Evolutionary conservation across 176 grass and related monocot genomes (phyloP), one percentile per base, ranked within the genome.

Genomic region (Rhipidocladum racemiflorum): DNA sequence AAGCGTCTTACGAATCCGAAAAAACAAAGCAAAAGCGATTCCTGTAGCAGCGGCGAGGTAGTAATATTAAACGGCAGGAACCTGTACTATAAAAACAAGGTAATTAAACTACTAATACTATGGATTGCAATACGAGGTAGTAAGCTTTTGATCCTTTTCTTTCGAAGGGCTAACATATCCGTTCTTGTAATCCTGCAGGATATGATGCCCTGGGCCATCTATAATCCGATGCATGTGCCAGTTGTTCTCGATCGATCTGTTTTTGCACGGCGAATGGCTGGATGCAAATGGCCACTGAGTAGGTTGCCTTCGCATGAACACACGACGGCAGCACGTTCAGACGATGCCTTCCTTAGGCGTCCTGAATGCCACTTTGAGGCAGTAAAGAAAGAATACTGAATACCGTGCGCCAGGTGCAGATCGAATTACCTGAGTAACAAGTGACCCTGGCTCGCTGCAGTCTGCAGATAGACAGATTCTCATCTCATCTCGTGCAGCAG

Each of bases 351-450:
- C 15, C 71, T 54, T 64, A 5, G 34, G 24, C 35, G 6, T 49
- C 59, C 57, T 23, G 76, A 34, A 32, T 32, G 21, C 68, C 5
- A 48, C 61, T 89, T 21, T 55, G 39, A 55, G 74, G 30, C 10
- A 18, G 7, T 9, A 43, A 16, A 49, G 15, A 20, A 20, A 40
- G 34, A 27, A 17, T 21, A 72, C 45, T 0, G 74, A 69, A 56
- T 81, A 17, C 14, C 77, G 45, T 66, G 32, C 45, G 46, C 30
- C 28, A 9, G 46, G 45, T 9, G 63, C 18, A 59, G 44, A 73
- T 76, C 5, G 65, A 13, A 55, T 81, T 57, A 54, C 80, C 86
- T 36, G 1, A 3, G 81, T 20, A 29, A 30, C 80, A 64, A 62
- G 64, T 34, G 74, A 78, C 53, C 50, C 21, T 27, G 30, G 9